A percentile compares a stretch with the other conserved stretches of the same genome.
phyloP scores from a whole-genome alignment of 441 rosid genomes.

The Pelargonium citronellum region DNA sequence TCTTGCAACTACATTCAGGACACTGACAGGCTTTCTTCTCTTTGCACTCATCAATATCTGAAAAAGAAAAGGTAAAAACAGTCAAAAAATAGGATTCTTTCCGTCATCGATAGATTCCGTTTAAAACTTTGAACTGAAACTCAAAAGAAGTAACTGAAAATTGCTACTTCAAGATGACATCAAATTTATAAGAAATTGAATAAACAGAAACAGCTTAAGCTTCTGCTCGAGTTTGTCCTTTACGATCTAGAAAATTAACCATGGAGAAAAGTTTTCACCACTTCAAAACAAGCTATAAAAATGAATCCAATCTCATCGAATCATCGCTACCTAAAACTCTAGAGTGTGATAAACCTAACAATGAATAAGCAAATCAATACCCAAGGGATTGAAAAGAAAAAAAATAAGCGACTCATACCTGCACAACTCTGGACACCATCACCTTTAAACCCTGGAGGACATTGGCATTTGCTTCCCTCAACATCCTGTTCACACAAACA shows the following conservation, averaged over 20 bases:
- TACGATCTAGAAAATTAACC: too few relatives aligned
- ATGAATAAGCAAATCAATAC: background rate
- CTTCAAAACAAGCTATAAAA: background rate
- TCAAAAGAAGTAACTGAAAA: background rate
- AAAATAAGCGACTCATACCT: constrained; percentile 39
- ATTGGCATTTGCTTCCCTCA: constrained; percentile 58
- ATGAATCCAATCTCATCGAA: background rate
- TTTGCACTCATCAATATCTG: constrained; percentile 89
- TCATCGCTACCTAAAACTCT: background rate
- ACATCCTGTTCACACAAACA: constrained; percentile 43
- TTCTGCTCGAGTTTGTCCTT: too few relatives aligned
- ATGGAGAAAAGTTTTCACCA: background rate
- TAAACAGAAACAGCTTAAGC: too few relatives aligned
- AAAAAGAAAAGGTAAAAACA: constrained; percentile 10
- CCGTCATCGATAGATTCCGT: background rate
- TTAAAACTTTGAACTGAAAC: background rate
- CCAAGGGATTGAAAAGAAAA: background rate
- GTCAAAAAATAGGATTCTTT: background rate
- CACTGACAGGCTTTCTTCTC: constrained; percentile 91
- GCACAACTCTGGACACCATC: constrained; percentile 71
- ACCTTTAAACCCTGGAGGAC: constrained; percentile 86
- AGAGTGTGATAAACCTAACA: background rate
- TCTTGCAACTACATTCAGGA: constrained; percentile 79
- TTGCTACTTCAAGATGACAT: background rate
- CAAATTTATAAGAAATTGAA: background rate